A percentile compares a stretch with the other conserved stretches of the same genome.
Evolutionary conservation across 306 rosid genomes (phyloP).

Genomic region (Glycyrrhiza uralensis): DNA sequence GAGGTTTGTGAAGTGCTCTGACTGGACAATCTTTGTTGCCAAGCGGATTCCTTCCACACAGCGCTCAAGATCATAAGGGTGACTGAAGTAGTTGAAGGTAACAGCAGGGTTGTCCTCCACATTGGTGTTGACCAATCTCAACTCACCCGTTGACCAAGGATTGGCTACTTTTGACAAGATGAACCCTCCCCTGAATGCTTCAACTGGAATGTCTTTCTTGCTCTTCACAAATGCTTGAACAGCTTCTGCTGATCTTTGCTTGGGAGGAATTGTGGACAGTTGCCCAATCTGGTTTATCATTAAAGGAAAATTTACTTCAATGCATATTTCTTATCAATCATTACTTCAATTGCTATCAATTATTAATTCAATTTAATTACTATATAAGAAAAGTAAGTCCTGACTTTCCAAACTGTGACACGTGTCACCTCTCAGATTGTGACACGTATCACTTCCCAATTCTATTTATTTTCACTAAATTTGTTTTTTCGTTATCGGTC

Average conservation of each 20-base stretch:
- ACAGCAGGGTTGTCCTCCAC: slow-evolving; percentile 74
- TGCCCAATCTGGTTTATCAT: slow-evolving; percentile 74
- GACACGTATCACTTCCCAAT: too few species aligned
- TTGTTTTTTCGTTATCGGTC: too few species aligned
- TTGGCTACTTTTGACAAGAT: slow-evolving; percentile 74
- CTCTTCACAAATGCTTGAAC: slow-evolving; percentile 45
- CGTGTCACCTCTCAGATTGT: too few species aligned
- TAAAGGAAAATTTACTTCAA: slow-evolving; percentile 5
- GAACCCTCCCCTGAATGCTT: slow-evolving; percentile 86
- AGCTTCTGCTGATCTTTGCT: slow-evolving; percentile 71
- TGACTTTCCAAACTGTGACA: too few species aligned
- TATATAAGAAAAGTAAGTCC: too few species aligned
- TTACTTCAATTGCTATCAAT: too few species aligned
- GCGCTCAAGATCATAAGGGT: slow-evolving; percentile 69
- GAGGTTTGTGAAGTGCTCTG: slow-evolving; percentile 60
- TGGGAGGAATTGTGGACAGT: slow-evolving; percentile 86
- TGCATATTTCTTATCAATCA: too few species aligned
- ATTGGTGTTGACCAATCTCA: slow-evolving; percentile 55
- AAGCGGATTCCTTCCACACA: slow-evolving; percentile 75
- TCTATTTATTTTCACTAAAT: too few species aligned
- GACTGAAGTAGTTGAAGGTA: slow-evolving; percentile 89
- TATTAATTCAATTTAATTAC: too few species aligned
- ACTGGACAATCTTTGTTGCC: slow-evolving; percentile 62
- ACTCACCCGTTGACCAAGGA: slow-evolving; percentile 73
- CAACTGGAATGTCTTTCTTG: slow-evolving; percentile 67